Evolutionary conservation across 1,284 basidiomycete genomes (phyloP).

Genomic region (Apiotrichum akiyoshidainum): DNA sequence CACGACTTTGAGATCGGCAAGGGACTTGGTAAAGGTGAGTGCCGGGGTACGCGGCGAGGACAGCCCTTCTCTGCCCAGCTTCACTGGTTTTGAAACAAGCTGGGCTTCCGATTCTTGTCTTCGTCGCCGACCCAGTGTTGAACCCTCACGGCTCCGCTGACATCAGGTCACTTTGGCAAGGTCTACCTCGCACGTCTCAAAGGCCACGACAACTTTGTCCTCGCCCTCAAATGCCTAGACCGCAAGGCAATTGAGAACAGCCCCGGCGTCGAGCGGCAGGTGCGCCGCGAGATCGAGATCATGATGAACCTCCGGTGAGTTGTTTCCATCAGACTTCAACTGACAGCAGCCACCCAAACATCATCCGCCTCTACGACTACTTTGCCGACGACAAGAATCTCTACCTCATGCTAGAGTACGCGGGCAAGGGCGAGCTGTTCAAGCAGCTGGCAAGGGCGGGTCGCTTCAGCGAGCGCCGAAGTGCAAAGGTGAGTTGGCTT

Average conservation of each 20-base stretch:
- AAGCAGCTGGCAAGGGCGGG: conserved; percentile 75
- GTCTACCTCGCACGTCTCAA: conserved; percentile 97
- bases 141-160: neutral
- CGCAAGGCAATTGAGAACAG: conserved; percentile 62
- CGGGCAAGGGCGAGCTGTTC: conserved; percentile 91
- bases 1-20: conserved; percentile 81
- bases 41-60: neutral
- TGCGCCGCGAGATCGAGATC: conserved; percentile 85
- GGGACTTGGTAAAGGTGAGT: conserved; percentile 88
- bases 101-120: neutral
- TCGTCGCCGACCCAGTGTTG: neutral
- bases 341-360: conserved; percentile 73
- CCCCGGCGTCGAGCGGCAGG: conserved; percentile 78
- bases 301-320: conserved; percentile 60
- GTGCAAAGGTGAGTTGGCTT: conserved; percentile 56
- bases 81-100: too few species aligned
- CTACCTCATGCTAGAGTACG: conserved; percentile 91
- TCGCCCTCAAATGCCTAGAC: conserved; percentile 22
- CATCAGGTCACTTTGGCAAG: conserved; percentile 65
- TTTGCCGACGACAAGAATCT: conserved; percentile 95
- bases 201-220: conserved; percentile 52
- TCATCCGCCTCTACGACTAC: conserved; percentile 92
- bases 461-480: conserved; percentile 73
- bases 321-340: neutral
- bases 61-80: too few species aligned